Evolutionary conservation across 352 stramenopile genomes (phyloP).

Genomic region (Phytophthora pisi): DNA sequence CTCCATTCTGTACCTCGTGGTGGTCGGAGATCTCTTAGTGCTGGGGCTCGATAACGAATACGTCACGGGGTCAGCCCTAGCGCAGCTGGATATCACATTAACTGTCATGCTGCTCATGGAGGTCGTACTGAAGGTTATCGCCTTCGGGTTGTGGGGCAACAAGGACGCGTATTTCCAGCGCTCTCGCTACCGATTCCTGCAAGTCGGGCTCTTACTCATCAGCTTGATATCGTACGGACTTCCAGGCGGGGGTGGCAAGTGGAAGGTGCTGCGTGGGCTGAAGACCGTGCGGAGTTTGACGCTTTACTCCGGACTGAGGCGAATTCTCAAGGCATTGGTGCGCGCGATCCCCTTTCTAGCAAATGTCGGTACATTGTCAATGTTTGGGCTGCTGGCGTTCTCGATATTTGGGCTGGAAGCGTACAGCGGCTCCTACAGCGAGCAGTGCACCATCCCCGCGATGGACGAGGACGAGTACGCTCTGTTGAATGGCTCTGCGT

Average conservation of each 20-base stretch:
- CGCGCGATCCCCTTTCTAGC: constrained; percentile 75
- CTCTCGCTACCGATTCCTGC: constrained; percentile 56
- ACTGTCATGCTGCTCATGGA: constrained; percentile 70
- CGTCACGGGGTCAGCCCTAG: constrained; percentile 29
- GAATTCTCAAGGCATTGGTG: constrained; percentile 70
- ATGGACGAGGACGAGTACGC: neutral
- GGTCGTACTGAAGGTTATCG: constrained; percentile 58
- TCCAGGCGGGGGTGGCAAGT: constrained; percentile 23
- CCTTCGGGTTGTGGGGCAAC: constrained; percentile 52
- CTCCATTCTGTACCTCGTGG: constrained; percentile 44
- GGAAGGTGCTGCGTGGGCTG: constrained; percentile 65
- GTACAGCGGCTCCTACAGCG: constrained; percentile 57
- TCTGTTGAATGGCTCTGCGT: constrained; percentile 11
- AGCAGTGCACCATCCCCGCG: constrained; percentile 46
- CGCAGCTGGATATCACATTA: constrained; percentile 56
- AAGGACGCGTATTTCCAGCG: constrained; percentile 57
- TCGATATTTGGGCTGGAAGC: constrained; percentile 80
- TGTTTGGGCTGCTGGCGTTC: constrained; percentile 81
- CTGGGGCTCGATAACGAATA: constrained; percentile 68
- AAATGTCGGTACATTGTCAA: constrained; percentile 71
- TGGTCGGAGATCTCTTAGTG: constrained; percentile 59
- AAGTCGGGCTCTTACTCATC: constrained; percentile 50
- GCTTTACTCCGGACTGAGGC: constrained; percentile 62
- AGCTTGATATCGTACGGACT: constrained; percentile 60
- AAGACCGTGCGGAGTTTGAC: constrained; percentile 74